A percentile compares a stretch with the other conserved stretches of the same genome.
Evolutionary conservation across 495 filamentous ascomycete genomes (phyloP).

Genomic region (Staphylotrichum tortipilum): DNA sequence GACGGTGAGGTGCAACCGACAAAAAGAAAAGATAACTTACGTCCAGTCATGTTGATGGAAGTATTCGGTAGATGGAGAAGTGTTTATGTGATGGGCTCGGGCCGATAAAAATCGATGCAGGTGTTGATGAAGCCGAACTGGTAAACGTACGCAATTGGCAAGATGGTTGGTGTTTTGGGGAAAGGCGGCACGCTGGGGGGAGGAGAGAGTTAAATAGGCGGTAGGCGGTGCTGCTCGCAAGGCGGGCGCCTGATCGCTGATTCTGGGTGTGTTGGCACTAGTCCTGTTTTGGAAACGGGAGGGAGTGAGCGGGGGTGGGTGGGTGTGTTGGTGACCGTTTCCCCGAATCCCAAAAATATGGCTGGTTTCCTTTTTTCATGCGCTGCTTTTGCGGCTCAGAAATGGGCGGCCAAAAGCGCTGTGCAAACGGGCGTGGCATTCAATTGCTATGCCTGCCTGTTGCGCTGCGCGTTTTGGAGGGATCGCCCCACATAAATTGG

Average conservation of each 20-base stretch:
- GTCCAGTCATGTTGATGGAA: slow-evolving; percentile 80
- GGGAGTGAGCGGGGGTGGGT: too few relatives aligned
- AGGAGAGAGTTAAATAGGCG: slow-evolving; percentile 15
- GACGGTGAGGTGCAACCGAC: too few relatives aligned
- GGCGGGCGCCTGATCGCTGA: too few relatives aligned
- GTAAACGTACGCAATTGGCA: slow-evolving; percentile 15
- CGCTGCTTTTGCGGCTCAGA: slow-evolving; percentile 12
- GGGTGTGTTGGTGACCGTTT: slow-evolving; percentile 9
- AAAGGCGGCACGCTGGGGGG: slow-evolving; percentile 1
- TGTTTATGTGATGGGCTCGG: slow-evolving; percentile 27
- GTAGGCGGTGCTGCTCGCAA: too few relatives aligned
- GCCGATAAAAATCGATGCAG: slow-evolving; percentile 14
- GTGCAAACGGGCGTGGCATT: neutral
- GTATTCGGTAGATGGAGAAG: slow-evolving; percentile 20
- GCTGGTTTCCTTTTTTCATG: neutral
- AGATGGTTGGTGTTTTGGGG: slow-evolving; percentile 4
- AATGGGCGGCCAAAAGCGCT: slow-evolving; percentile 9
- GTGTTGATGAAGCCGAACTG: slow-evolving; percentile 23
- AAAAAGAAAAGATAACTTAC: slow-evolving; percentile 52
- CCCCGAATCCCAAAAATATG: slow-evolving; percentile 6
- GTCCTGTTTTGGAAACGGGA: slow-evolving; percentile 22
- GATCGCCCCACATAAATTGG: slow-evolving; percentile 6
- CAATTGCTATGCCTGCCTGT: slow-evolving; percentile 12
- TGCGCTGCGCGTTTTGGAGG: slow-evolving; percentile 10
- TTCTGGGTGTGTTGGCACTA: slow-evolving; percentile 20